A percentile compares a stretch with the other conserved stretches of the same genome.
Conservation (phyloP, 2,329 filamentous ascomycete genomes). For the Monosporascus sp. region DNA sequence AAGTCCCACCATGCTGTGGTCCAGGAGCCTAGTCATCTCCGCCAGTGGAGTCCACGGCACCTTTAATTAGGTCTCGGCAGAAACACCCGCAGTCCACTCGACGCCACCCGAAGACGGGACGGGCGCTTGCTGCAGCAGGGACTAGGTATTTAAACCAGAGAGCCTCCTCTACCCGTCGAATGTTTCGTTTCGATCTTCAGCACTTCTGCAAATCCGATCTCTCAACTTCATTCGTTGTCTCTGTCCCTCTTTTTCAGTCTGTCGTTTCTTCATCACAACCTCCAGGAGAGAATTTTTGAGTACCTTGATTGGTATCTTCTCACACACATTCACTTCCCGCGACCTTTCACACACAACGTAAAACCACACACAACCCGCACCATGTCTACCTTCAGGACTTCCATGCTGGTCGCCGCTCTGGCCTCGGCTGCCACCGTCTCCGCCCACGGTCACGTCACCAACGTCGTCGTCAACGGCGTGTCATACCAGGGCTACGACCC, state of each 20-base stretch:
- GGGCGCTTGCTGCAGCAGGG: no score
- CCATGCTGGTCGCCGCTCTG: conserved; percentile 15
- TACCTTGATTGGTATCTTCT: not conserved
- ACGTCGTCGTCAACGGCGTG: conserved; percentile 38
- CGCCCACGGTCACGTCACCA: conserved; percentile 37
- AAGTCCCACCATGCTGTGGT: no score
- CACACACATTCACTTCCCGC: not conserved
- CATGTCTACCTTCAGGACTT: conserved; percentile 18
- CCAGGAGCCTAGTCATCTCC: no score
- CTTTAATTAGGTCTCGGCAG: no score
- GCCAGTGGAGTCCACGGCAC: no score
- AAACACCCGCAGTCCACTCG: no score
- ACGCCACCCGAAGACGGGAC: no score
- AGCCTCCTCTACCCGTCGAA: not conserved
- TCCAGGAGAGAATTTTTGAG: not conserved
- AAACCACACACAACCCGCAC: conserved; percentile 6
- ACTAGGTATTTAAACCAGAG: not conserved
- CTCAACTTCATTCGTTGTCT: not conserved
- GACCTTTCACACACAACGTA: not conserved
- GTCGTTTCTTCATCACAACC: not conserved
- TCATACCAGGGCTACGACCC: conserved; percentile 37
- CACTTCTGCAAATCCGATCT: not conserved
- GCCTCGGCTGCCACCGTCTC: conserved; percentile 19
- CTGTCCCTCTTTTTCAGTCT: not conserved
- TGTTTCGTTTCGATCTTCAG: not conserved